A percentile compares a stretch with the other conserved stretches of the same genome.
Evolutionary conservation across 1,284 basidiomycete genomes (phyloP).

Genomic region (Austroboletus novae-zelandiae): DNA sequence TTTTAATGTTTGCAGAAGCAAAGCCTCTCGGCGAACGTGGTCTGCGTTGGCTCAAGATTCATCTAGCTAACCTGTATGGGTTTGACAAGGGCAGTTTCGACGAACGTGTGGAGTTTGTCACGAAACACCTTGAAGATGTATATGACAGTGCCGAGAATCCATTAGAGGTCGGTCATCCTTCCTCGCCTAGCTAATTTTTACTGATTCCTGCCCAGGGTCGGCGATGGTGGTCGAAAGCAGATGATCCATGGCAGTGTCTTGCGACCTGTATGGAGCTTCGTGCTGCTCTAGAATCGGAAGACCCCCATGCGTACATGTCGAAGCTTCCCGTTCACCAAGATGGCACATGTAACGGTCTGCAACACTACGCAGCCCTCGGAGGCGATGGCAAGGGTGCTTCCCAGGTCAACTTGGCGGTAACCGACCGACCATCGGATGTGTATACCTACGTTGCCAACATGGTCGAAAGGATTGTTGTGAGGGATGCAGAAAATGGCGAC

Average conservation of each 20-base stretch:
- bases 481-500: constrained; percentile 38
- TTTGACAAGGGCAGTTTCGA: constrained; percentile 95
- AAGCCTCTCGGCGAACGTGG: constrained; percentile 83
- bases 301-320: constrained; percentile 73
- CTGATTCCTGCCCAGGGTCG: constrained; percentile 46
- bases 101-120: constrained; percentile 82
- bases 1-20: constrained; percentile 82
- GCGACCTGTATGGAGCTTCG: constrained; percentile 88
- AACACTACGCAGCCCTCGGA: constrained; percentile 98
- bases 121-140: constrained; percentile 74
- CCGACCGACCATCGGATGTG: constrained; percentile 91
- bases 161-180: constrained; percentile 52
- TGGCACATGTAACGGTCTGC: constrained; percentile 97
- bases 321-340: constrained; percentile 96
- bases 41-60: constrained; percentile 86
- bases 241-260: constrained; percentile 98
- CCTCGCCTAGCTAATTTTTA: not conserved
- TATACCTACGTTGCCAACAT: constrained; percentile 92
- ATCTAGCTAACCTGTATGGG: constrained; percentile 90
- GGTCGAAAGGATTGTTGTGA: constrained; percentile 58
- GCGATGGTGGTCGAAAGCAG: constrained; percentile 89
- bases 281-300: constrained; percentile 70
- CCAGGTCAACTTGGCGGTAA: constrained; percentile 90
- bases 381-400: constrained; percentile 88
- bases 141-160: constrained; percentile 86